phyloP scores from a whole-genome alignment of 768 basidiomycete species.

The Suillus decipiens region DNA sequence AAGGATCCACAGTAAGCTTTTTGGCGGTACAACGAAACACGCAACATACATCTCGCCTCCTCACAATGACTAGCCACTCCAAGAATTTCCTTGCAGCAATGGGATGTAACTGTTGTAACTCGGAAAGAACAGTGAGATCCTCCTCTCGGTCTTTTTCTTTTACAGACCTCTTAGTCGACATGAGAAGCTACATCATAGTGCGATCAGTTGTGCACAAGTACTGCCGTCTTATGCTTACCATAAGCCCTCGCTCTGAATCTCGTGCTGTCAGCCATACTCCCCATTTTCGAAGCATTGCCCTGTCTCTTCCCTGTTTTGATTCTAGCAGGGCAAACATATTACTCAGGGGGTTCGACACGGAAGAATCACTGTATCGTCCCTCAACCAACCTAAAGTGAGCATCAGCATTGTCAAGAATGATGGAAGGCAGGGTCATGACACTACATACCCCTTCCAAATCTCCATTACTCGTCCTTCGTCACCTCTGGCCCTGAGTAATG shows the following conservation, averaged over 20 bases:
- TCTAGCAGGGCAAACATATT: slow-evolving; percentile 30
- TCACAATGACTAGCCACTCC: slow-evolving; percentile 77
- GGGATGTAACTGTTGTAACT: slow-evolving; percentile 20
- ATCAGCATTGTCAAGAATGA: background rate
- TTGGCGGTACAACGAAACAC: background rate
- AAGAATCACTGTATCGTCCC: slow-evolving; percentile 26
- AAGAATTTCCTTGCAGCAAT: slow-evolving; percentile 70
- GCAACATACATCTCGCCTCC: slow-evolving; percentile 55
- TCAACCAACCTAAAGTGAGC: slow-evolving; percentile 23
- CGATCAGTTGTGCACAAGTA: background rate
- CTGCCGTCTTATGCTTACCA: slow-evolving; percentile 42
- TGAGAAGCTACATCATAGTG: slow-evolving; percentile 20
- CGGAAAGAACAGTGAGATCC: slow-evolving; percentile 30
- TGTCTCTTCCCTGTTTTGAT: slow-evolving; percentile 45
- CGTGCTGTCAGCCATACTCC: slow-evolving; percentile 77
- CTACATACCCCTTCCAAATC: slow-evolving; percentile 27
- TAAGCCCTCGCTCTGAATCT: slow-evolving; percentile 69
- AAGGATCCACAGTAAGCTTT: background rate
- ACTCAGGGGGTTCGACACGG: slow-evolving; percentile 27
- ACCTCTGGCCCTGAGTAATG: slow-evolving; percentile 9
- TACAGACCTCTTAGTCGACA: slow-evolving; percentile 17
- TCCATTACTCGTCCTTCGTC: slow-evolving; percentile 25
- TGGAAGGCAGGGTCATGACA: background rate
- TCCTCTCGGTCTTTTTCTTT: slow-evolving; percentile 31
- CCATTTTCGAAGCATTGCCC: slow-evolving; percentile 68